Base-by-base conservation (phyloP, 2,329 filamentous ascomycete genomes). In the Pseudogymnoascus sp. region DNA sequence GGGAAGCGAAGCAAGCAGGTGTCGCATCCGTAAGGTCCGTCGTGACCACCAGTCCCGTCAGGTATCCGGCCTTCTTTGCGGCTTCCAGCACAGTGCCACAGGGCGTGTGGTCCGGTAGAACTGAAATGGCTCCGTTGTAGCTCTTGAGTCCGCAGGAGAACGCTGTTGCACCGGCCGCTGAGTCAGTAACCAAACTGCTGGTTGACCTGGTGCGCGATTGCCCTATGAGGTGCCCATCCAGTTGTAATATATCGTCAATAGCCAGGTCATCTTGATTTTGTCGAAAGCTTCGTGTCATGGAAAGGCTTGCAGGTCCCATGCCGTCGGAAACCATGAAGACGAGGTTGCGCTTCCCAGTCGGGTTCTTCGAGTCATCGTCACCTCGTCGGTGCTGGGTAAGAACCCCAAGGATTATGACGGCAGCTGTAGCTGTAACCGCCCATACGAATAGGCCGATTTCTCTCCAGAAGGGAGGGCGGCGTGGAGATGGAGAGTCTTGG, bases 241-340 rank as follows among this genome's bases (percentile, higher is more conserved):
- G 81, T 1, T 86, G 81, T 58, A 99, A 80, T 16, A 86, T 86
- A 69, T 96, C 85, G 68, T 87, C 82, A 66, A 82, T 82, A 0
- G 90, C 86, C n/a, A 95, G 79, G 4, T 81, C 84, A 38, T 89
- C 81, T 60, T 86, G 80, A 67, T 87, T 83, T 74, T 99, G 94
- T 66, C 89, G 85, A 77, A 88, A 99, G 71, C 86, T 89, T 61
- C 94, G 83, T 6, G 94, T 96, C 72, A 99, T 75, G 25, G 88
- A 89, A 60, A 99, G 80, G 68, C 90, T 93, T 7, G 94, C 90
- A 6, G 94, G 94, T 0, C 94, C 94, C 94, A 99, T 99, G 70
- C 94, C 94, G 73, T 99, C 94, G 0, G 91, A 96, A 37, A 99
- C 93, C 94, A 99, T 99, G 79, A 99, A 97, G 68, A 99, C 88